Evolutionary conservation across 2,329 filamentous ascomycete species (phyloP), one percentile per base, ranked within the genome.

Genomic region (Tricladium varicosporioides): DNA sequence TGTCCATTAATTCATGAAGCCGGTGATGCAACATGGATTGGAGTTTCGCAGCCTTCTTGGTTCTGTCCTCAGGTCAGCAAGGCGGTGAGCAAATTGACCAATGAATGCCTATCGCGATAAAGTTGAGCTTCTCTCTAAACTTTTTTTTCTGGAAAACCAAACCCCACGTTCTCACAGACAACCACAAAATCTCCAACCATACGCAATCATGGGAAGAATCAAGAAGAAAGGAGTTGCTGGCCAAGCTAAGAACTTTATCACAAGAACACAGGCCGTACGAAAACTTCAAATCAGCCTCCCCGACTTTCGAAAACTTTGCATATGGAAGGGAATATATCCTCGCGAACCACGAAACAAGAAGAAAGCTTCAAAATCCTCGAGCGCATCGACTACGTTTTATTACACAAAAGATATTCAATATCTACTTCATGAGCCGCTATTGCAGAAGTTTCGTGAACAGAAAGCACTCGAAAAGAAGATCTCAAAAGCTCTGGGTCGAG

Each of bases 271-370:
- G 79, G 94, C 94, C 47, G 91, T 99, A 69, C 91, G 92, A 75
- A 99, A 97, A 79, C 87, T 99, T 62, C 94, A 99, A 77, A 89
- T 99, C 75, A 96, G 90, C 70, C 85, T 99, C 56, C 92, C 92
- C 65, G 94, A 99, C 77, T 99, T 99, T 78, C 88, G 94, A 77
- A 89, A 96, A 78, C 83, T 99, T 72, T 99, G 94, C 79, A 99
- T 99, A 75, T 99, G 96, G 88, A 97, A 97, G 80, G 94, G 92
- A 69, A 97, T 99, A 74, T 99, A 97, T 76, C 94, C 94, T 64
- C 89, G 94, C 70, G 94, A 99, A 80, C 94, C 94, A 63, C 86
- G 94, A 71, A 96, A 89, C 79, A 93, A 92, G 80, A 97, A 96
- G 80, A 97, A 97, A 83, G 94, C 90, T 44, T 91, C 89, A 71